Base-by-base conservation (phyloP, 1,284 basidiomycete species). In the Pseudozyma hubeiensis region DNA sequence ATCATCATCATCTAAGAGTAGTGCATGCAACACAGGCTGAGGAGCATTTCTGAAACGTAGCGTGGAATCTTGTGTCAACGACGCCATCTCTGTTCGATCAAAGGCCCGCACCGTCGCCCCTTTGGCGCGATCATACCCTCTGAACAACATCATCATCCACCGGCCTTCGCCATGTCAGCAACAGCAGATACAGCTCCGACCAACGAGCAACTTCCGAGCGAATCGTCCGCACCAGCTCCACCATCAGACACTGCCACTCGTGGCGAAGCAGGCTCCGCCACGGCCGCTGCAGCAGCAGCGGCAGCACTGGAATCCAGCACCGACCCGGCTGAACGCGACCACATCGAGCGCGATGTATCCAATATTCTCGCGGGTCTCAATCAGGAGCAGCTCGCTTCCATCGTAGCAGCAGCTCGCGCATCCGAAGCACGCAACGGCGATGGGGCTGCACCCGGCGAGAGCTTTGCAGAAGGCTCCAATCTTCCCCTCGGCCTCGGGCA, bases 341-440 rank as follows among this genome's bases (percentile, higher is more conserved):
- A 62, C 53, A 77, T 77, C 17, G 75, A 77, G 47, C 77, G 77
- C 40, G 79, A 79, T 45, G 78, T 81, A 5, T 74, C 75, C 66
- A 78, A 71, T 37, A 80, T 81, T 50, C 68, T 81, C 7, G 78
- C 78, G 2, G 76, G 69, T 0, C 55, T 81, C 35, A 80, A 77
- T 53, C 79, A 78, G 49, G 79, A 81, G 48, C 79, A 82, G 57
- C 68, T 82, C 7, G 80, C 74, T 0, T 79, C 73, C 31, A 82
- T 82, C 57, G 75, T 82, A 0, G 79, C 75, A 6, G 80, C 80
- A 14, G 80, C 80, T 4, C 65, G 77, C 43, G 74, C 68, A 16
- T 70, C 53, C 40, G 67, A 74, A 47, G 71, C 71, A 5, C 58
- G 59, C 33, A 60, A 59, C 30, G 34, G 37, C 14, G 37, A 48